Evolutionary conservation across 495 filamentous ascomycete genomes (phyloP).

Genomic region (Penicillium simplicissimum): DNA sequence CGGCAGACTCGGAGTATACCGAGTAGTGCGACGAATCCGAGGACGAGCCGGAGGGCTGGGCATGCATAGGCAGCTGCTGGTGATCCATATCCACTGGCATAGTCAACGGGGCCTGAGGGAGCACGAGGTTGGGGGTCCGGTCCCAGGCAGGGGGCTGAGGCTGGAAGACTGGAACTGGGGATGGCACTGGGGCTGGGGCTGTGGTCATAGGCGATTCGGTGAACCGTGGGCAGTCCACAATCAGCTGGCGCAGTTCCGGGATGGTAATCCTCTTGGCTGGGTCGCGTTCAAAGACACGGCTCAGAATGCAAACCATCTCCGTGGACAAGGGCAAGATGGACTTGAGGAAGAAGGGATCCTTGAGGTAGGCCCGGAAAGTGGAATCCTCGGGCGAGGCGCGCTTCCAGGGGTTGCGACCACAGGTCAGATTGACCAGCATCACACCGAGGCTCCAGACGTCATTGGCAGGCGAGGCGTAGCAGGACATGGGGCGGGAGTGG

Average conservation of each 20-base stretch:
- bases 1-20: slow-evolving; percentile 42
- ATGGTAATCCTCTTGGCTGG: slow-evolving; percentile 85
- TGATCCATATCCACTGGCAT: slow-evolving; percentile 26
- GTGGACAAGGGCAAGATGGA: slow-evolving; percentile 90
- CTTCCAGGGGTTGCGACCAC: slow-evolving; percentile 99
- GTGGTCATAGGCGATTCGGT: slow-evolving; percentile 51
- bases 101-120: slow-evolving; percentile 31
- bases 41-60: slow-evolving; percentile 42
- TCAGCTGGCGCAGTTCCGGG: slow-evolving; percentile 73
- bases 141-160: slow-evolving; percentile 6
- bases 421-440: slow-evolving; percentile 95
- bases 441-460: slow-evolving; percentile 98
- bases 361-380: slow-evolving; percentile 89
- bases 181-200: neutral
- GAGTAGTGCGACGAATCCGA: slow-evolving; percentile 46
- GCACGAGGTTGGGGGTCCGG: slow-evolving; percentile 29
- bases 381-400: slow-evolving; percentile 89
- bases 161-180: neutral
- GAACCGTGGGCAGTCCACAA: slow-evolving; percentile 74
- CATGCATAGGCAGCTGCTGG: slow-evolving; percentile 27
- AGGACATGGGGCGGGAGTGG: slow-evolving; percentile 71
- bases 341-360: slow-evolving; percentile 83
- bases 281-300: slow-evolving; percentile 85
- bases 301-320: slow-evolving; percentile 86
- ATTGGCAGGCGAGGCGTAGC: slow-evolving; percentile 90